Evolutionary conservation across 352 stramenopile species (phyloP).

Genomic region (Pythium phragmitis): DNA sequence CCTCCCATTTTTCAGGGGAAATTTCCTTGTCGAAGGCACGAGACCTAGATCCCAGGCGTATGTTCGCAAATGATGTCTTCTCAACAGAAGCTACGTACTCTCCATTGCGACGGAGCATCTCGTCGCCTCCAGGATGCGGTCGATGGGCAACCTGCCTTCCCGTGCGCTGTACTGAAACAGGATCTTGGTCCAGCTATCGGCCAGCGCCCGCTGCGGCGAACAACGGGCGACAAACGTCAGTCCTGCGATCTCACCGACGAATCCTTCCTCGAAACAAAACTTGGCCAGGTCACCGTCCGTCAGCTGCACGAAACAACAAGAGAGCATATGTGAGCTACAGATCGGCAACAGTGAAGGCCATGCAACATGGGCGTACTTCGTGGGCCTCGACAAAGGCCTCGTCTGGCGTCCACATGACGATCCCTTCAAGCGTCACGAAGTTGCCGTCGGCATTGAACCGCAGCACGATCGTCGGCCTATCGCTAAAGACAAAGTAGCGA

Average conservation of each 20-base stretch:
- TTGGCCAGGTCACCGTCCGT: constrained; percentile 76
- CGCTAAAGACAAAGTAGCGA: constrained; percentile 72
- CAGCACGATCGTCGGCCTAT: constrained; percentile 76
- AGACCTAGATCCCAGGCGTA: constrained; percentile 24
- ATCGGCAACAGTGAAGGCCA: not conserved
- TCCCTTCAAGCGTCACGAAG: constrained; percentile 75
- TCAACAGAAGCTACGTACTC: not conserved
- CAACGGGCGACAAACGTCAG: constrained; percentile 71
- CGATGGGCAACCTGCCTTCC: constrained; percentile 56
- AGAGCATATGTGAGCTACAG: not conserved
- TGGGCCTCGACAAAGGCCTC: constrained; percentile 51
- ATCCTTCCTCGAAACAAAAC: constrained; percentile 70
- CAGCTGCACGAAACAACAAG: constrained; percentile 31
- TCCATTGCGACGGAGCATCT: constrained; percentile 16
- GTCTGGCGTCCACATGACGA: constrained; percentile 52
- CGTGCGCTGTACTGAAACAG: constrained; percentile 79
- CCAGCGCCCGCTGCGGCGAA: constrained; percentile 76
- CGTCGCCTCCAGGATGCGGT: constrained; percentile 34
- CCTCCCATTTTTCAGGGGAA: constrained; percentile 71
- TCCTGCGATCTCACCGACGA: constrained; percentile 52
- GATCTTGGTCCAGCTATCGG: constrained; percentile 90
- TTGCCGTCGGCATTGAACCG: constrained; percentile 42
- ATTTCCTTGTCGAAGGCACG: constrained; percentile 60
- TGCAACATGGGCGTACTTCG: constrained; percentile 38
- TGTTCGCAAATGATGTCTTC: constrained; percentile 8